phyloP scores from a whole-genome alignment of 2,329 filamentous ascomycete genomes.

The Penicillium sp. region DNA sequence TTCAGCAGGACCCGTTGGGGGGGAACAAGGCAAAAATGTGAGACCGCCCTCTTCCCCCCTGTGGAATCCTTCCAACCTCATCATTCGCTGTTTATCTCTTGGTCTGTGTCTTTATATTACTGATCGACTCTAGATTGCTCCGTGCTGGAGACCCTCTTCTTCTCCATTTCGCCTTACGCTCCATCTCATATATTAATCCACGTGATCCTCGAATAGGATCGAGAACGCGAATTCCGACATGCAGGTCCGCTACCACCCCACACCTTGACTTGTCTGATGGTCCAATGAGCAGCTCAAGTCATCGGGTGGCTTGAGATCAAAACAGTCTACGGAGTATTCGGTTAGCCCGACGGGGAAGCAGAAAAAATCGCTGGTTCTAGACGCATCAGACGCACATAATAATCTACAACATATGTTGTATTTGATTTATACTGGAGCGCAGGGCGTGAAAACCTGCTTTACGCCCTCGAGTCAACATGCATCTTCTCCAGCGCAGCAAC shows the following conservation, averaged over 20 bases:
- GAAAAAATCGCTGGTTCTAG: neutral
- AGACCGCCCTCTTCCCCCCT: slow-evolving; percentile 13
- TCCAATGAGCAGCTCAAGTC: neutral
- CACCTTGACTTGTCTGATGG: neutral
- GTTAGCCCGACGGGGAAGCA: neutral
- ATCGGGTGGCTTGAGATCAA: slow-evolving; percentile 3
- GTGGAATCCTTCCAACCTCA: slow-evolving; percentile 1
- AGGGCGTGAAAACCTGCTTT: neutral
- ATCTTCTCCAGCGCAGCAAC: slow-evolving; percentile 37
- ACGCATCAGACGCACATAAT: neutral
- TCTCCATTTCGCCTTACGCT: neutral
- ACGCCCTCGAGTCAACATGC: slow-evolving; percentile 28
- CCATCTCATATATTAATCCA: too few relatives aligned
- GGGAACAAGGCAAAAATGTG: slow-evolving; percentile 17
- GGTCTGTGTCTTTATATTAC: slow-evolving; percentile 2
- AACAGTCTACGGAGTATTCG: neutral
- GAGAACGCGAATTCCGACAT: neutral
- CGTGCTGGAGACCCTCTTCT: neutral
- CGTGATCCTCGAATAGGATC: neutral
- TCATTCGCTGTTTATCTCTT: neutral
- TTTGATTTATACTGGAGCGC: neutral
- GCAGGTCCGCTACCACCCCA: slow-evolving; percentile 3
- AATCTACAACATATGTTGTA: neutral
- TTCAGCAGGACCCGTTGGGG: slow-evolving; percentile 16
- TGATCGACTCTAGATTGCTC: neutral